Conservation (phyloP, 148 eudicot species). For the Persicaria tinctoria region DNA sequence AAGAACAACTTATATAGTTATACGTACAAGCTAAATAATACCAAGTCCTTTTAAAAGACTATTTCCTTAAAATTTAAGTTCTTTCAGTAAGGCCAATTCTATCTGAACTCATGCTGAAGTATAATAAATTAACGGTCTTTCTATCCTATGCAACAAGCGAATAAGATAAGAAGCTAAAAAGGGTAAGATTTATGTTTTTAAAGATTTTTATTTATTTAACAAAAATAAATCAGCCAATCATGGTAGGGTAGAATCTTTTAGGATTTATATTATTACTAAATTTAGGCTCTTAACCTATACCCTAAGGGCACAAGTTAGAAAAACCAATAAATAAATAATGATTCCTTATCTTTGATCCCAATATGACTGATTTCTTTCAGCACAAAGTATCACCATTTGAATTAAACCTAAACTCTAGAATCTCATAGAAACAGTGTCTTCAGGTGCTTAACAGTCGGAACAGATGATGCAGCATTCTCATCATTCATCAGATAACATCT, state of each 20-base stretch:
- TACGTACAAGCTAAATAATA: background rate
- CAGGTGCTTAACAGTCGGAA: background rate
- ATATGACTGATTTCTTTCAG: background rate
- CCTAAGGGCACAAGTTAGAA: no score
- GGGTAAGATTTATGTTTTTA: no score
- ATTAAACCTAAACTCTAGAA: background rate
- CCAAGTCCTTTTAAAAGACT: background rate
- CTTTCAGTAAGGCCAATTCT: background rate
- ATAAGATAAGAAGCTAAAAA: no score
- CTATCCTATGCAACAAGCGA: no score
- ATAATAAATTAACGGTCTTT: background rate
- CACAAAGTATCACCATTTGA: background rate
- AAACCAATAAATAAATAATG: no score
- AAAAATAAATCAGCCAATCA: no score
- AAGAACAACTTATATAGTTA: background rate
- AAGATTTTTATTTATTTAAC: no score
- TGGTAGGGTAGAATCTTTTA: no score
- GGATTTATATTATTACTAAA: no score
- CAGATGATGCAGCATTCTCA: background rate
- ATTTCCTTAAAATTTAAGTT: background rate
- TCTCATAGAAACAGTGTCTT: background rate
- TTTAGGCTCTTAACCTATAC: no score
- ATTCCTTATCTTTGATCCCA: background rate
- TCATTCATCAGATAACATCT: background rate
- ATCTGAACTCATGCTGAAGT: background rate